Conservation (phyloP, 176 grass and related monocot genomes). For the Guadua angustifolia region DNA sequence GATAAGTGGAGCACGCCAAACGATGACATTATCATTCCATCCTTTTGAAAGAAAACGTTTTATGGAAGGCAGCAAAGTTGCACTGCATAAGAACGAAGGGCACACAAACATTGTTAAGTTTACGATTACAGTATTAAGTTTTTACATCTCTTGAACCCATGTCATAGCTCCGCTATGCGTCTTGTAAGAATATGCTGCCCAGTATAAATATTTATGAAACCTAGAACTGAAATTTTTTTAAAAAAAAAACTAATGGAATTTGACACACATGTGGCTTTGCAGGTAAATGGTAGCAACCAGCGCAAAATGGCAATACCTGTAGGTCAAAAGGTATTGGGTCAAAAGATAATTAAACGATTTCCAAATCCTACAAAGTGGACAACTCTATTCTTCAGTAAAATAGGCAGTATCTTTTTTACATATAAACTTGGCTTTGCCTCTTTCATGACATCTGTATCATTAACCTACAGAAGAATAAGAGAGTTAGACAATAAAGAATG, state of each 20-base stretch:
- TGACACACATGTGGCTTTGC: not conserved
- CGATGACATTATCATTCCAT: constrained; percentile 67
- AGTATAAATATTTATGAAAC: constrained; percentile 17
- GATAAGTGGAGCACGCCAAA: no score
- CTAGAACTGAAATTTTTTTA: not conserved
- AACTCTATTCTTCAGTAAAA: constrained; percentile 84
- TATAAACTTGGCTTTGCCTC: constrained; percentile 96
- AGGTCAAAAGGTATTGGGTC: constrained; percentile 94
- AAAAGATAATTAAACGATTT: constrained; percentile 98
- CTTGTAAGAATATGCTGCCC: not conserved
- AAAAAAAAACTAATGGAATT: constrained; percentile 1
- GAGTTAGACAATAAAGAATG: constrained; percentile 35
- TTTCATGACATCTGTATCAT: constrained; percentile 94
- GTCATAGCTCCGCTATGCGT: not conserved
- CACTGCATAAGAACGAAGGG: no score
- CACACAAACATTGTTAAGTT: no score
- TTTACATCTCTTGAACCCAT: no score
- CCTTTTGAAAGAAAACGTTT: constrained; percentile 74
- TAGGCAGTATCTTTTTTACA: constrained; percentile 81
- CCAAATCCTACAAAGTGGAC: constrained; percentile 98
- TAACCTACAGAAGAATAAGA: constrained; percentile 64
- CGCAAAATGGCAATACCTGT: constrained; percentile 60
- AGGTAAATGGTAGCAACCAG: constrained; percentile 32
- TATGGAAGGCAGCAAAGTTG: constrained; percentile 79
- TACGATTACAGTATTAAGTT: no score